Conservation (phyloP, 257 asterid genomes). For the Scutellaria minor region DNA sequence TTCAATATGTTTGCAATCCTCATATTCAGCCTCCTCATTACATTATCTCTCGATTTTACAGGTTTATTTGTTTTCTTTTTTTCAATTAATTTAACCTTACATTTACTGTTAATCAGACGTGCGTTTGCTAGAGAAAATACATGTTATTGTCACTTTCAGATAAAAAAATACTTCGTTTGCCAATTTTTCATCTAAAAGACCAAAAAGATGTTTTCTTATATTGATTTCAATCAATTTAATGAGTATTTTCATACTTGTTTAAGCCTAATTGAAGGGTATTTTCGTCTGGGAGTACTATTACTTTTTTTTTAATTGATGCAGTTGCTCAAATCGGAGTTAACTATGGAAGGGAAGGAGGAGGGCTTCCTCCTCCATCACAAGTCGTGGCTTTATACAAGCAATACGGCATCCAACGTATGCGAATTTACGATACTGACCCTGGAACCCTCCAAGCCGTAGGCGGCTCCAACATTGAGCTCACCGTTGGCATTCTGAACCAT, state of each 20-base stretch:
- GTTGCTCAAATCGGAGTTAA: slow-evolving; percentile 43
- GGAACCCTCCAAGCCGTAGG: slow-evolving; percentile 38
- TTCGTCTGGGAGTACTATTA: background rate
- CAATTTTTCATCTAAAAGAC: no score
- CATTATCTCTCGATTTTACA: slow-evolving; percentile 13
- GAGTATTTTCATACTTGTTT: no score
- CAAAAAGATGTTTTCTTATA: no score
- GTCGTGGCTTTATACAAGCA: slow-evolving; percentile 38
- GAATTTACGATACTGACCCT: slow-evolving; percentile 40
- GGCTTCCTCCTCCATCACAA: slow-evolving; percentile 35
- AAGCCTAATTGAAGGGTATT: no score
- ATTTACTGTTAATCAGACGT: no score
- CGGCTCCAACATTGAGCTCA: slow-evolving; percentile 46
- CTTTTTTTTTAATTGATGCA: background rate
- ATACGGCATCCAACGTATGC: slow-evolving; percentile 40
- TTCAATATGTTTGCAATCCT: background rate
- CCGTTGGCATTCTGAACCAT: slow-evolving; percentile 38
- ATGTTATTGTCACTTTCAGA: no score
- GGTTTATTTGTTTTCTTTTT: background rate
- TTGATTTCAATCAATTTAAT: no score
- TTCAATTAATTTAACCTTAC: no score
- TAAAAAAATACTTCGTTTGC: no score
- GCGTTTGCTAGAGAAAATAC: no score
- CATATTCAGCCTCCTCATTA: background rate
- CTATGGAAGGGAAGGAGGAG: slow-evolving; percentile 35